Conservation (phyloP, 2,329 filamentous ascomycete genomes). For the Rhynchosporium graminicola region DNA sequence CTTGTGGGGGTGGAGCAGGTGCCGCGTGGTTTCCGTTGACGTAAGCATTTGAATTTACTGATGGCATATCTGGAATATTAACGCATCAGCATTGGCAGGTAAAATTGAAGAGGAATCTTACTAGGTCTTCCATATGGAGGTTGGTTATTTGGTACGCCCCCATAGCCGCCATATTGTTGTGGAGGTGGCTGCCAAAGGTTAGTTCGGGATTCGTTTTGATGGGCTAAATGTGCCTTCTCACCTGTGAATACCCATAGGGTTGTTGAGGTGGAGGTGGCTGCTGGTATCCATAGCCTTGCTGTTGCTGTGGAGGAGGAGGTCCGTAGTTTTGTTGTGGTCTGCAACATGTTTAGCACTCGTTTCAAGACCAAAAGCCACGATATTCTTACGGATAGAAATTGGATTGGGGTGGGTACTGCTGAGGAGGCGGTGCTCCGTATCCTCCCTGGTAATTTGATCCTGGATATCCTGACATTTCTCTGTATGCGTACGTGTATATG, state of each 20-base stretch:
- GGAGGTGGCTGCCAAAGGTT: constrained; percentile 43
- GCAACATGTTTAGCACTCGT: constrained; percentile 33
- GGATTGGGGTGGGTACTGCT: constrained; percentile 45
- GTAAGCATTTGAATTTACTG: constrained; percentile 54
- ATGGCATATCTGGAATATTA: constrained; percentile 43
- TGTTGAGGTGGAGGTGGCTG: constrained; percentile 50
- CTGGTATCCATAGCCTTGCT: constrained; percentile 50
- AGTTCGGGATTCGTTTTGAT: constrained; percentile 4
- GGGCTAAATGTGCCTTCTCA: constrained; percentile 22
- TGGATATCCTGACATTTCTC: constrained; percentile 66
- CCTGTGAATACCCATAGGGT: constrained; percentile 39
- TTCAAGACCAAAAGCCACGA: constrained; percentile 34
- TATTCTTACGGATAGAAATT: constrained; percentile 53
- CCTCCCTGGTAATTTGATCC: constrained; percentile 53
- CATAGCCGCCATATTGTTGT: constrained; percentile 50
- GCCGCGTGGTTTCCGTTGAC: constrained; percentile 53
- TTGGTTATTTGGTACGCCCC: constrained; percentile 40
- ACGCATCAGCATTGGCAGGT: constrained; percentile 16
- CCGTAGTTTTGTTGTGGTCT: constrained; percentile 37
- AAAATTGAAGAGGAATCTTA: constrained; percentile 33
- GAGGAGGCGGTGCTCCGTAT: constrained; percentile 46
- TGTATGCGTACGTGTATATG: constrained; percentile 12
- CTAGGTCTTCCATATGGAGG: constrained; percentile 53
- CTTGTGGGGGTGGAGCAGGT: constrained; percentile 61
- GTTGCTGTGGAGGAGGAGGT: constrained; percentile 39